phyloP scores from a whole-genome alignment of 2,329 filamentous ascomycete genomes.

The Claviceps paspali region DNA sequence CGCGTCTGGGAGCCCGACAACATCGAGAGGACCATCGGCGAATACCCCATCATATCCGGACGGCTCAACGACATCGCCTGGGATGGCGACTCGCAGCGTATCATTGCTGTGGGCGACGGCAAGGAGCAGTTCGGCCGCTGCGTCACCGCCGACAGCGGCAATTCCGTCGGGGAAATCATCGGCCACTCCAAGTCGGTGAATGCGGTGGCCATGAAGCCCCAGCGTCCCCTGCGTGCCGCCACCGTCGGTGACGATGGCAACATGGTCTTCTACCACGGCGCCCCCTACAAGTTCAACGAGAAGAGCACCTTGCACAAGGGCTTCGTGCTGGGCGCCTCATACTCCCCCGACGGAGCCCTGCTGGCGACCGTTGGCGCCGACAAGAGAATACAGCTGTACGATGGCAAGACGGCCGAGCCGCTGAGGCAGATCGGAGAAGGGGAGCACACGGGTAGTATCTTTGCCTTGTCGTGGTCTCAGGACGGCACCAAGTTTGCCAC shows the following conservation, averaged over 20 bases:
- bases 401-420: slow-evolving; percentile 86
- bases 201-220: slow-evolving; percentile 73
- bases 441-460: slow-evolving; percentile 86
- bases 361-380: slow-evolving; percentile 90
- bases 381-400: slow-evolving; percentile 81
- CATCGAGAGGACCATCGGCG: slow-evolving; percentile 73
- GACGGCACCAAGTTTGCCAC: slow-evolving; percentile 82
- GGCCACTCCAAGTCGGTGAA: slow-evolving; percentile 89
- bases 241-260: slow-evolving; percentile 84
- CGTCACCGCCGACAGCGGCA: slow-evolving; percentile 89
- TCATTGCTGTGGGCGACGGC: slow-evolving; percentile 91
- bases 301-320: slow-evolving; percentile 71
- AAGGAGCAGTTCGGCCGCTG: slow-evolving; percentile 88
- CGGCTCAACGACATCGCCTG: slow-evolving; percentile 93
- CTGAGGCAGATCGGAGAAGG: slow-evolving; percentile 63
- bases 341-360: slow-evolving; percentile 71
- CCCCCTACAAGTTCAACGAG: slow-evolving; percentile 91
- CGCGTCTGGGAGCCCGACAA: slow-evolving; percentile 88
- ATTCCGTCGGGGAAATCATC: slow-evolving; percentile 85
- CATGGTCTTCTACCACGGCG: slow-evolving; percentile 83
- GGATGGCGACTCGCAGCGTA: slow-evolving; percentile 91
- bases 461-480: slow-evolving; percentile 76
- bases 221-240: slow-evolving; percentile 78
- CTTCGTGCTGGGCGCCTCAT: slow-evolving; percentile 76
- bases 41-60: slow-evolving; percentile 88